phyloP scores from a whole-genome alignment of 306 rosid species.

The Pachyrhizus erosus region DNA sequence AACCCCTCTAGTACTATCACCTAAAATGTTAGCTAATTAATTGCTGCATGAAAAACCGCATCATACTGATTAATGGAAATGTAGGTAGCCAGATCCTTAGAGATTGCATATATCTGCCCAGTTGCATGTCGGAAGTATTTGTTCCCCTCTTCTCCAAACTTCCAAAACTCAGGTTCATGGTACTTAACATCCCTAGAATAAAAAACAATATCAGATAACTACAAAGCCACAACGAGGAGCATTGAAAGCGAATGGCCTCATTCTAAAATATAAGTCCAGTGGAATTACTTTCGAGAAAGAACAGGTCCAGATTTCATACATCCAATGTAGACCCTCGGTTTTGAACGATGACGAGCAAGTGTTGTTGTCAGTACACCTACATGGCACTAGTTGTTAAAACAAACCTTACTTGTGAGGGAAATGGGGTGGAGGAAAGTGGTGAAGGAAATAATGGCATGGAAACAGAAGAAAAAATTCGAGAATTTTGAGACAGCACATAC shows the following conservation, averaged over 20 bases:
- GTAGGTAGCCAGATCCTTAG: conserved; percentile 81
- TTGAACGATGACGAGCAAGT: conserved; percentile 77
- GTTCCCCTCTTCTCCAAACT: conserved; percentile 90
- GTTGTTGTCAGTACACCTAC: conserved; percentile 81
- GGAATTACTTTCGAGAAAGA: conserved; percentile 72
- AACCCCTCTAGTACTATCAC: background rate
- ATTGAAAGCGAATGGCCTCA: background rate
- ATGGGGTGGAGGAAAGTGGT: background rate
- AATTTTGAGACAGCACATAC: conserved; percentile 43
- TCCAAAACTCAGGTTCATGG: conserved; percentile 89
- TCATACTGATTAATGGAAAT: conserved; percentile 79
- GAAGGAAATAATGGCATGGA: background rate
- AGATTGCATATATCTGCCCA: conserved; percentile 89
- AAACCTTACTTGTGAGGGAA: conserved; percentile 17
- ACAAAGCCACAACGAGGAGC: background rate
- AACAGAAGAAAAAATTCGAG: conserved; percentile 18
- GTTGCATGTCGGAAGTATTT: conserved; percentile 91
- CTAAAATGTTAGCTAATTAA: conserved; percentile 7
- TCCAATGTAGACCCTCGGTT: conserved; percentile 85
- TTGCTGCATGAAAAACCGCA: conserved; percentile 20
- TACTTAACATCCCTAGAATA: conserved; percentile 72
- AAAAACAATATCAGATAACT: conserved; percentile 14
- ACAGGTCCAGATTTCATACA: conserved; percentile 97
- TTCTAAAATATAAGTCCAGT: conserved; percentile 1
- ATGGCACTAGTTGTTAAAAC: conserved; percentile 16